Percentiles rank a stretch among this genome's conserved stretches.
phyloP scores from a whole-genome alignment of 495 filamentous ascomycete species.

The Penicillium diatomitis region DNA sequence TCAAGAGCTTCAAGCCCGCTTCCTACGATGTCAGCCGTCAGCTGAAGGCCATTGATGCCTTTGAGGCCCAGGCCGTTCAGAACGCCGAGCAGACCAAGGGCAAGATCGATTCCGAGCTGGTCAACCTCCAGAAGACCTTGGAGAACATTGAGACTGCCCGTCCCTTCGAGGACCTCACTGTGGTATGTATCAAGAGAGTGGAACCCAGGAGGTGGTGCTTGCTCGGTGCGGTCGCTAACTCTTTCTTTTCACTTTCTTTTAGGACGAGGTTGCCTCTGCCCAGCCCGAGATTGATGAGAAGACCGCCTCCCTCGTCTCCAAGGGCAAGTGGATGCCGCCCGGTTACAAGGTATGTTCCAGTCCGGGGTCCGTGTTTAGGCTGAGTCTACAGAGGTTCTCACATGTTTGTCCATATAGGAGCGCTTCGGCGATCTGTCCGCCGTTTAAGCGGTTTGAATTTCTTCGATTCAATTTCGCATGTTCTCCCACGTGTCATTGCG shows the following conservation, averaged over 20 bases:
- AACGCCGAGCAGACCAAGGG: conserved; percentile 93
- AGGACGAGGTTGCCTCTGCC: conserved; percentile 92
- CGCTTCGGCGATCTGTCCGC: conserved; percentile 95
- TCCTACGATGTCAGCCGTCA: conserved; percentile 86
- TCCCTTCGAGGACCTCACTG: conserved; percentile 95
- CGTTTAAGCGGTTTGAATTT: conserved; percentile 51
- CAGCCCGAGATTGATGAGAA: conserved; percentile 94
- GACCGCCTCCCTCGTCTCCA: conserved; percentile 82
- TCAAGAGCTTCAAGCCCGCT: conserved; percentile 79
- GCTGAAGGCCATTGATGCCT: conserved; percentile 94
- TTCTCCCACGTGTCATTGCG: conserved; percentile 32
- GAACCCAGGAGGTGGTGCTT: not conserved
- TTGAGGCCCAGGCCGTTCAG: conserved; percentile 94
- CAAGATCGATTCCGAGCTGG: conserved; percentile 86
- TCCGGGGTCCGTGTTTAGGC: not conserved
- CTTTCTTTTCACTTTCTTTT: conserved; percentile 8
- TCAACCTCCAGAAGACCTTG: conserved; percentile 84
- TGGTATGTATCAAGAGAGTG: conserved; percentile 55
- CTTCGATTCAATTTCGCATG: conserved; percentile 15
- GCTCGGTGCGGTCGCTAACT: conserved; percentile 8
- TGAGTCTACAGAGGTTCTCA: not conserved
- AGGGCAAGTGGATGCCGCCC: conserved; percentile 93
- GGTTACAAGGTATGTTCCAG: conserved; percentile 84
- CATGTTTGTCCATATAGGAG: conserved; percentile 49
- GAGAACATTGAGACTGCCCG: conserved; percentile 94